Conservation (phyloP, 352 stramenopile species). For the Pythium sp. region DNA sequence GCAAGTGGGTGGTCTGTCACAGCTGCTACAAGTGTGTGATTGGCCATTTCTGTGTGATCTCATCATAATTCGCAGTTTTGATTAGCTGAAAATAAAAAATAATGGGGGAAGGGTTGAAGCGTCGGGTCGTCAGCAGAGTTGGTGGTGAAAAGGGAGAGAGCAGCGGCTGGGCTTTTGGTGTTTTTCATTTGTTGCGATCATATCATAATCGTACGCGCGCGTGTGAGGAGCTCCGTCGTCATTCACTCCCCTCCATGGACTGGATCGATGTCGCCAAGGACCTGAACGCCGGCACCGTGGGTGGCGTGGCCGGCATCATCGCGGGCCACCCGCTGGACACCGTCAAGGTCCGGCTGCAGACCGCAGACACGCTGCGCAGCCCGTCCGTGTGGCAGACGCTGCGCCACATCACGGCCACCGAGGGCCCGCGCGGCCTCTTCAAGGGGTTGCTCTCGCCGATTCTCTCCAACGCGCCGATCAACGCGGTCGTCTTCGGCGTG, state of each 20-base stretch:
- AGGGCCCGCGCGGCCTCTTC: conserved; percentile 69
- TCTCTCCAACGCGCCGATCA: conserved; percentile 83
- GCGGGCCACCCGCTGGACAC: conserved; percentile 83
- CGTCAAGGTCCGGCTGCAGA: conserved; percentile 86
- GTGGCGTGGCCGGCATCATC: conserved; percentile 73
- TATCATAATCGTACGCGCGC: not conserved
- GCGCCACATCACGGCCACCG: conserved; percentile 45
- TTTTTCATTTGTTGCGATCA: not conserved
- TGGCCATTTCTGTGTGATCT: not conserved
- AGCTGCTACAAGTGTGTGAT: not conserved
- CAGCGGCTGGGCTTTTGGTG: not conserved
- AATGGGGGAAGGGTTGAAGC: conserved; percentile 1
- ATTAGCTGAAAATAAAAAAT: not conserved
- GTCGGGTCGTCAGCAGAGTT: not conserved
- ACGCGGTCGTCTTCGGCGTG: conserved; percentile 80
- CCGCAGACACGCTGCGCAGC: conserved; percentile 24
- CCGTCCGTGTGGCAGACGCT: conserved; percentile 47
- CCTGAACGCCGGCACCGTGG: conserved; percentile 80
- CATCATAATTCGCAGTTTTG: not conserved
- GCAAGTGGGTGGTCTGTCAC: not conserved
- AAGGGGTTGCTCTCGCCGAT: conserved; percentile 75
- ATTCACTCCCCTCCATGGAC: conserved; percentile 38
- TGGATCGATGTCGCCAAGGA: conserved; percentile 83
- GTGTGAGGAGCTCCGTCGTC: not conserved
- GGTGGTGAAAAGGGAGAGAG: not conserved